phyloP scores from a whole-genome alignment of 2,329 filamentous ascomycete genomes.

The Dothiorella sarmentorum region DNA sequence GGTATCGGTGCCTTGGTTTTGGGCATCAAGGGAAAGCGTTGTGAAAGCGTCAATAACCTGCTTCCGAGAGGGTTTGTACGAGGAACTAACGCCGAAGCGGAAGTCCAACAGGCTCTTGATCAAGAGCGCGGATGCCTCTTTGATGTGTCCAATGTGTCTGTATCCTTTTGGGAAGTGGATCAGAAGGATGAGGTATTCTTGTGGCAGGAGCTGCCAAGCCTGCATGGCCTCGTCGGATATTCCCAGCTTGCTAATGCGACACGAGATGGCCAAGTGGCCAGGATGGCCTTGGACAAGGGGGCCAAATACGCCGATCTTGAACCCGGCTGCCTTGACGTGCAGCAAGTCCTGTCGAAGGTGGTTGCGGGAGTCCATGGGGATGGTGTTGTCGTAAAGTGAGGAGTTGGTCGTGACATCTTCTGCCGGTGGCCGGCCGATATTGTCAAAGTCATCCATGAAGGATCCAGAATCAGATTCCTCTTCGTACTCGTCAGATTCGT shows the following conservation, averaged over 20 bases:
- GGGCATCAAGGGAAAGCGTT: not conserved
- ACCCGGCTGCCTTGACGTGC: slow-evolving; percentile 61
- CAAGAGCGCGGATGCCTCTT: slow-evolving; percentile 20
- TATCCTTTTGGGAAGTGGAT: slow-evolving; percentile 65
- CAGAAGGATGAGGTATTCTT: slow-evolving; percentile 71
- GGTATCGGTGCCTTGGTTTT: not conserved
- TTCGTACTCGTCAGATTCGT: not conserved
- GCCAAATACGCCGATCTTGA: slow-evolving; percentile 63
- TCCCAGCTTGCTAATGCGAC: slow-evolving; percentile 65
- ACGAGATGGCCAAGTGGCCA: slow-evolving; percentile 63
- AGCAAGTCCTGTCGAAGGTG: slow-evolving; percentile 61
- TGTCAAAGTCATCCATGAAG: not conserved
- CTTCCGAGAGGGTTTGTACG: slow-evolving; percentile 64
- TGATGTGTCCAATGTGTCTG: slow-evolving; percentile 48
- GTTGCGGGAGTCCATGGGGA: slow-evolving; percentile 19
- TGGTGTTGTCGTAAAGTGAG: not conserved
- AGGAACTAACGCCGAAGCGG: slow-evolving; percentile 66
- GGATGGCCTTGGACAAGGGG: slow-evolving; percentile 47
- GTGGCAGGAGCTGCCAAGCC: slow-evolving; percentile 67
- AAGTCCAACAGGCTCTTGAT: slow-evolving; percentile 47
- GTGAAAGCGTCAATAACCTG: slow-evolving; percentile 55
- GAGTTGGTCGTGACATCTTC: no score
- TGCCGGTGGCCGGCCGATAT: no score
- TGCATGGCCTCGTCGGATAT: slow-evolving; percentile 71
- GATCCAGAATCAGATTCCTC: not conserved